These are phyloP conservation scores for Aspergillus ochraceoroseus DNA, from an alignment of 2,329 filamentous ascomycete species.

Conservation along the genomic window DNA sequence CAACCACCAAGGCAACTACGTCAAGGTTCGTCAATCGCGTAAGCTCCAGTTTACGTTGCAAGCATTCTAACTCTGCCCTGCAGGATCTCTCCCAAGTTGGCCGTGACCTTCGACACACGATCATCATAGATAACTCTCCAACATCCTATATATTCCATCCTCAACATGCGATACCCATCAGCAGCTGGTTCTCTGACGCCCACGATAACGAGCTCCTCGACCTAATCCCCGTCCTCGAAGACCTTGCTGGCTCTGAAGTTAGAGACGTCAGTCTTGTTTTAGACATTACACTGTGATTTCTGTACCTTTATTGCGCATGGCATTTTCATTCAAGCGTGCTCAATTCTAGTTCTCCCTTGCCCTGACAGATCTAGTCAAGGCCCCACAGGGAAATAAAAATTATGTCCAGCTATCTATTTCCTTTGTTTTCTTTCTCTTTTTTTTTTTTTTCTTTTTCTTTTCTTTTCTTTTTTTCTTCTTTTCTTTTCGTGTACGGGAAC, in stretches of 20 bases:
- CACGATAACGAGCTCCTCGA: conserved; percentile 98
- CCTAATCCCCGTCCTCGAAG: conserved; percentile 95
- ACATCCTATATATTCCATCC: conserved; percentile 99
- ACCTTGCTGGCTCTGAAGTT: conserved; percentile 82
- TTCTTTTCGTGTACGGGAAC: background rate
- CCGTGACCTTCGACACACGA: conserved; percentile 90
- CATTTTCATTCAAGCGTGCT: conserved; percentile 30
- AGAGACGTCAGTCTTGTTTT: conserved; percentile 95
- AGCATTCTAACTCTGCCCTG: conserved; percentile 14
- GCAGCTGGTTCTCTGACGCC: conserved; percentile 99
- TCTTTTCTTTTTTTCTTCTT: conserved; percentile 3
- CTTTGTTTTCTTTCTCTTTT: too few relatives aligned
- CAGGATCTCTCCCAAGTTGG: conserved; percentile 92
- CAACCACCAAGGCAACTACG: conserved; percentile 98
- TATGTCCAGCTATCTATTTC: conserved; percentile 9
- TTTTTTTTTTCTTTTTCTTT: conserved; percentile 1
- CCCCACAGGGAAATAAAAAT: conserved; percentile 14
- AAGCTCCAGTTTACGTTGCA: background rate
- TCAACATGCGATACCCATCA: conserved; percentile 97
- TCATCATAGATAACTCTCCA: conserved; percentile 99
- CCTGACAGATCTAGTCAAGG: conserved; percentile 13
- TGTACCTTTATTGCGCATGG: conserved; percentile 28
- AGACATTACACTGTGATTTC: conserved; percentile 66
- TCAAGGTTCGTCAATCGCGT: conserved; percentile 59
- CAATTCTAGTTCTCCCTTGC: conserved; percentile 17